These are phyloP conservation scores for Geranium incanum DNA, from an alignment of 441 rosid species.

Conservation along the genomic window DNA sequence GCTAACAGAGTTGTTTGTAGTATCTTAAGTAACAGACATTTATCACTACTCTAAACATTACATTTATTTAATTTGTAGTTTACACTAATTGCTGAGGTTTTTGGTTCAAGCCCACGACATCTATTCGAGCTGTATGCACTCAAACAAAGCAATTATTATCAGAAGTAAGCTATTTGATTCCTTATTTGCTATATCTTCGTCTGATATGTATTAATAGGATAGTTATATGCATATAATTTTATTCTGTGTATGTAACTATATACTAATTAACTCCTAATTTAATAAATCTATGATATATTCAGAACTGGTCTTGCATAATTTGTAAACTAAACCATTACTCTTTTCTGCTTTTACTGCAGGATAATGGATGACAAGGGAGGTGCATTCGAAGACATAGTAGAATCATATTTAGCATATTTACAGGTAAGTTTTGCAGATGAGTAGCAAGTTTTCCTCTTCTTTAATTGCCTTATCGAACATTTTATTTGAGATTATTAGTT, in stretches of 20 bases:
- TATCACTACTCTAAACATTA: slow-evolving; percentile 19
- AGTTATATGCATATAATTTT: background rate
- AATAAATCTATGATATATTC: background rate
- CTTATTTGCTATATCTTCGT: slow-evolving; percentile 1
- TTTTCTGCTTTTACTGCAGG: slow-evolving; percentile 34
- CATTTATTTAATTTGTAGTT: slow-evolving; percentile 43
- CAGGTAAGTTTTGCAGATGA: slow-evolving; percentile 45
- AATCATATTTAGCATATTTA: slow-evolving; percentile 77
- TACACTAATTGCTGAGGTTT: slow-evolving; percentile 75
- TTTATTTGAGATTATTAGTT: background rate
- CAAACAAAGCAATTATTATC: slow-evolving; percentile 66
- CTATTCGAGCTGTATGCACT: slow-evolving; percentile 86
- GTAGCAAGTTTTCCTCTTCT: slow-evolving; percentile 10
- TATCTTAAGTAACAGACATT: slow-evolving; percentile 6
- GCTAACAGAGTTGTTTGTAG: slow-evolving; percentile 6
- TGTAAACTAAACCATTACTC: background rate
- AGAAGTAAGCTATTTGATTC: slow-evolving; percentile 42
- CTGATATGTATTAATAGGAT: background rate
- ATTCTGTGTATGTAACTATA: background rate
- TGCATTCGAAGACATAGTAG: slow-evolving; percentile 76
- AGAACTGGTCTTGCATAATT: slow-evolving; percentile 1
- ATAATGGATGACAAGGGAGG: slow-evolving; percentile 54
- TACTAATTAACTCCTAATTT: background rate
- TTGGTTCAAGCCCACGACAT: slow-evolving; percentile 83
- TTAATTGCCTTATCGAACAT: slow-evolving; percentile 7